These are phyloP conservation scores for Ichthyophthirius multifiliis DNA, from an alignment of 169 alveolate species.

Conservation along the genomic window DNA sequence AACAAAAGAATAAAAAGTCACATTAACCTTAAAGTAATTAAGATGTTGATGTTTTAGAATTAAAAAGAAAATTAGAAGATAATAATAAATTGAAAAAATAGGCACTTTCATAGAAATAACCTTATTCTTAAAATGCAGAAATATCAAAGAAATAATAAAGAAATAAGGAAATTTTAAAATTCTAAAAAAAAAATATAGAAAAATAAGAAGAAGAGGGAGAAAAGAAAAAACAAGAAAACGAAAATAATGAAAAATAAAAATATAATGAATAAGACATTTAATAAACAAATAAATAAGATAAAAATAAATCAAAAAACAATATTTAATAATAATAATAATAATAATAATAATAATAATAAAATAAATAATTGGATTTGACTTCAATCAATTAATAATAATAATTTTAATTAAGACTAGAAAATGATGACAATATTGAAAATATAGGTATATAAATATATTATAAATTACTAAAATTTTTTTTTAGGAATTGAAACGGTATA, in stretches of 20 bases:
- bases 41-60: neutral
- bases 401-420: no score
- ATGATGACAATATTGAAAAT: no score
- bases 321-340: neutral
- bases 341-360: neutral
- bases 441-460: no score
- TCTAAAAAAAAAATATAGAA: neutral
- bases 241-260: neutral
- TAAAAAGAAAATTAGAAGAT: neutral
- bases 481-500: neutral
- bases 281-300: neutral
- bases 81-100: neutral
- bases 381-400: neutral
- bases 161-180: no score
- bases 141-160: no score
- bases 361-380: neutral
- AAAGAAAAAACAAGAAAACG: neutral
- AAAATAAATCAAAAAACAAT: neutral
- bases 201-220: neutral
- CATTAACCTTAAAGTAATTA: neutral
- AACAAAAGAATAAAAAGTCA: neutral
- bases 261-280: neutral
- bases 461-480: neutral
- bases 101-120: neutral
- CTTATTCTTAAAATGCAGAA: neutral